phyloP scores from a whole-genome alignment of 208 protist genomes.

The Acanthamoeba divionensis region DNA sequence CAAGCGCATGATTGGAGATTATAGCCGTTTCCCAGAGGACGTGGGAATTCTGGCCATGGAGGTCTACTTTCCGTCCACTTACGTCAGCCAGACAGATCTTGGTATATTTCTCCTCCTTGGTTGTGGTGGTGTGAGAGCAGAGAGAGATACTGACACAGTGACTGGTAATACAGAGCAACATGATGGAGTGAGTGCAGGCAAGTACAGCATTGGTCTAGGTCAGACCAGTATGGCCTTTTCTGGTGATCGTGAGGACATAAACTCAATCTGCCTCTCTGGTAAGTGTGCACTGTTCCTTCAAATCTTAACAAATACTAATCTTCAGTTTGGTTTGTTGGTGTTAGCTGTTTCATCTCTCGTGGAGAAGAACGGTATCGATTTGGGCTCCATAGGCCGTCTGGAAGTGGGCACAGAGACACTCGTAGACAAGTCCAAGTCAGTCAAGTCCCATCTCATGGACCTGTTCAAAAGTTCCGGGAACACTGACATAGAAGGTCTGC shows the following conservation, averaged over 20 bases:
- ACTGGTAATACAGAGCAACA: conserved; percentile 67
- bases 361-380: conserved; percentile 77
- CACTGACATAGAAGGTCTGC: conserved; percentile 62
- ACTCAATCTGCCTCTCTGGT: conserved; percentile 84
- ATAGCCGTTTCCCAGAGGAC: conserved; percentile 38
- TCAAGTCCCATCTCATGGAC: conserved; percentile 87
- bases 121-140: neutral
- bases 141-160: too few species aligned
- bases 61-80: conserved; percentile 84
- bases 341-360: conserved; percentile 77
- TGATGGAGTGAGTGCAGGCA: conserved; percentile 79
- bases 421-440: conserved; percentile 88
- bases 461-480: conserved; percentile 80
- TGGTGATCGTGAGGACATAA: conserved; percentile 87
- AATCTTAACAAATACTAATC: neutral
- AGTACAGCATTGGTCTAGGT: conserved; percentile 89
- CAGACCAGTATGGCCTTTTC: conserved; percentile 86
- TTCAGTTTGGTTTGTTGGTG: too few species aligned
- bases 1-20: neutral
- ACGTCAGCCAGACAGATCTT: conserved; percentile 82
- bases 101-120: conserved; percentile 35
- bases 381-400: conserved; percentile 81
- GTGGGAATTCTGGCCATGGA: conserved; percentile 88
- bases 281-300: neutral
- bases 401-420: conserved; percentile 91